Percentiles rank a stretch among this genome's conserved stretches.
phyloP scores from a whole-genome alignment of 2,329 filamentous ascomycete genomes.

The Xylaria sp. region DNA sequence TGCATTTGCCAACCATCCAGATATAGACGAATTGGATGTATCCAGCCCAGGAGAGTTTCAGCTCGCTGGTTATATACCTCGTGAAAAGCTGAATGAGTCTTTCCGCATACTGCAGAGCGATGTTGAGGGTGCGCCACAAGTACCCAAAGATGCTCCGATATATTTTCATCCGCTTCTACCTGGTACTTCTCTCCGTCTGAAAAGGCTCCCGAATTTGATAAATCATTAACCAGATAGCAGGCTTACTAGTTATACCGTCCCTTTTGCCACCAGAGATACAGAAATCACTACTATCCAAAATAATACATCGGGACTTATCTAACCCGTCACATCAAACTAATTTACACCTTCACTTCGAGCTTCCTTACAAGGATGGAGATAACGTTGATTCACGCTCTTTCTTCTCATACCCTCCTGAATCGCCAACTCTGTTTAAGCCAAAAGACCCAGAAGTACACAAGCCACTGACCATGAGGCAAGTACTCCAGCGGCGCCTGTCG shows the following conservation, averaged over 20 bases:
- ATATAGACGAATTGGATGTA: constrained; percentile 65
- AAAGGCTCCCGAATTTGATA: background rate
- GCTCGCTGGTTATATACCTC: constrained; percentile 57
- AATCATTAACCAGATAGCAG: constrained; percentile 58
- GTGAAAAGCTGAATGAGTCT: constrained; percentile 55
- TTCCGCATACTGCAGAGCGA: constrained; percentile 57
- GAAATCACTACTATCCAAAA: constrained; percentile 72
- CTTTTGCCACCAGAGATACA: constrained; percentile 79
- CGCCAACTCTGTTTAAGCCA: constrained; percentile 69
- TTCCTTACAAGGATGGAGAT: constrained; percentile 65
- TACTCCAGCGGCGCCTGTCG: constrained; percentile 83
- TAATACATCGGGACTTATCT: constrained; percentile 82
- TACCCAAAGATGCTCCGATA: constrained; percentile 58
- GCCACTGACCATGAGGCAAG: constrained; percentile 73
- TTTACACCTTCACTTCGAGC: constrained; percentile 82
- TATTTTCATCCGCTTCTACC: constrained; percentile 75
- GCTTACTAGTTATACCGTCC: constrained; percentile 80
- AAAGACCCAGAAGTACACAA: constrained; percentile 81
- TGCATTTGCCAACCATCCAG: constrained; percentile 63
- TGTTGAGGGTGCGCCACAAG: constrained; percentile 46
- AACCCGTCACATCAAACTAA: constrained; percentile 84
- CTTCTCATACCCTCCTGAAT: constrained; percentile 62
- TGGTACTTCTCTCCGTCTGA: constrained; percentile 60
- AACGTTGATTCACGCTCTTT: constrained; percentile 57
- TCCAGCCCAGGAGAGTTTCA: constrained; percentile 58